phyloP scores from a whole-genome alignment of 2,329 filamentous ascomycete species.

The Apiospora kogelbergensis region DNA sequence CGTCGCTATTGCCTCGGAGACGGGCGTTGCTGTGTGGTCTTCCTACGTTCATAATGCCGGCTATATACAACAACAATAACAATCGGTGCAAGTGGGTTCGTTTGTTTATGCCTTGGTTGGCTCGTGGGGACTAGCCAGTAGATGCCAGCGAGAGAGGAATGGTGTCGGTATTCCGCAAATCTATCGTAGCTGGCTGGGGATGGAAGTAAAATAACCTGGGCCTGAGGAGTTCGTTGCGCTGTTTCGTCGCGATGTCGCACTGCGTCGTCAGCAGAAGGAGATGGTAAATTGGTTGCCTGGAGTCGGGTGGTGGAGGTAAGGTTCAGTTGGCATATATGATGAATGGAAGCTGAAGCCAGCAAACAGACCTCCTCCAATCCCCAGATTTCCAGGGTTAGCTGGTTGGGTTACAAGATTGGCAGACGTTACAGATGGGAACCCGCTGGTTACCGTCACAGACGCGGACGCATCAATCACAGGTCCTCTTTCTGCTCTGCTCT shows the following conservation, averaged over 20 bases:
- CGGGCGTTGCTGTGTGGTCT: not conserved
- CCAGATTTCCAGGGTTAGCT: slow-evolving; percentile 1
- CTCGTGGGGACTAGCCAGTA: not conserved
- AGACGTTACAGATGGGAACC: not conserved
- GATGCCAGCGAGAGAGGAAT: not conserved
- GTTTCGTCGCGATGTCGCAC: not conserved
- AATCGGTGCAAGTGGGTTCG: not conserved
- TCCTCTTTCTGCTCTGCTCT: no score
- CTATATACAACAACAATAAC: not conserved
- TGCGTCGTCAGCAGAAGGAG: not conserved
- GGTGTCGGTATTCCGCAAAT: not conserved
- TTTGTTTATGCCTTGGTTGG: not conserved
- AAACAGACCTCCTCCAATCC: slow-evolving; percentile 1
- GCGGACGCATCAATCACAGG: no score
- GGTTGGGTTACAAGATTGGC: not conserved
- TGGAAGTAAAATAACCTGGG: not conserved
- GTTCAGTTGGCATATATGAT: not conserved
- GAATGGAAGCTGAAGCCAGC: not conserved
- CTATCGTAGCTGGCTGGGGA: not conserved
- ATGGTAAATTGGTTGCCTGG: not conserved
- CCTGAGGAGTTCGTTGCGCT: not conserved
- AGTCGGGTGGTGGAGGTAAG: slow-evolving; percentile 1
- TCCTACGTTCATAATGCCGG: slow-evolving; percentile 9
- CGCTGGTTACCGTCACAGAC: not conserved
- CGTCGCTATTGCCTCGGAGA: not conserved